phyloP scores from a whole-genome alignment of 2,329 filamentous ascomycete species.

The Nemania sp. region DNA sequence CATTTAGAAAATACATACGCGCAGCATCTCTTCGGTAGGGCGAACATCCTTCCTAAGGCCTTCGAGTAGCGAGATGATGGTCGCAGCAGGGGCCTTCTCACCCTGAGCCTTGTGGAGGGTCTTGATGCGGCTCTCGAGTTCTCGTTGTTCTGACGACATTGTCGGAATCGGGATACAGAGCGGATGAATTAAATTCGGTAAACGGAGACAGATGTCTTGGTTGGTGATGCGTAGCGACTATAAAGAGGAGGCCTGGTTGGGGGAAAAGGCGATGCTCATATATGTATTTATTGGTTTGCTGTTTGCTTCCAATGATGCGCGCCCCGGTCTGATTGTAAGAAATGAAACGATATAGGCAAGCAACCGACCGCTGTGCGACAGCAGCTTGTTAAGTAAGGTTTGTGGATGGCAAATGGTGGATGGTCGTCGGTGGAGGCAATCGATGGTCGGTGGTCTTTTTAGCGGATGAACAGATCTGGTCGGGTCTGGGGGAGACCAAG shows the following conservation, averaged over 20 bases:
- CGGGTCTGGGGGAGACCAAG: background rate
- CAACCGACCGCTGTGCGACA: slow-evolving; percentile 9
- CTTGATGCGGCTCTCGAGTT: slow-evolving; percentile 81
- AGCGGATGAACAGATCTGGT: background rate
- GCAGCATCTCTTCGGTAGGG: slow-evolving; percentile 87
- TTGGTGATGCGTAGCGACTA: background rate
- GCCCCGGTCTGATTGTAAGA: background rate
- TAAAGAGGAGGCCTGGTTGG: background rate
- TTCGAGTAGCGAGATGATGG: slow-evolving; percentile 79
- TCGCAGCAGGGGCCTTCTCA: slow-evolving; percentile 78
- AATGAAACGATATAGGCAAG: background rate
- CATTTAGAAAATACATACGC: slow-evolving; percentile 33
- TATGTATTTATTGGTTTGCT: no score
- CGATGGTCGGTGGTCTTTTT: slow-evolving; percentile 6
- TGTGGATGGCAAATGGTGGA: background rate
- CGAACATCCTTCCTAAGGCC: slow-evolving; percentile 82
- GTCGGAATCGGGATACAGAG: background rate
- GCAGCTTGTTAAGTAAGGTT: background rate
- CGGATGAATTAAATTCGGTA: background rate
- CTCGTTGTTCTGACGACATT: slow-evolving; percentile 78
- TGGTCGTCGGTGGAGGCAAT: slow-evolving; percentile 4
- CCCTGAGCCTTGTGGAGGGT: slow-evolving; percentile 82
- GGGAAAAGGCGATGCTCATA: background rate
- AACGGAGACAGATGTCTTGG: background rate
- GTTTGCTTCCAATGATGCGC: slow-evolving; percentile 2